phyloP scores from a whole-genome alignment of 163 green algal genomes.

The Chlorella variabilis region DNA sequence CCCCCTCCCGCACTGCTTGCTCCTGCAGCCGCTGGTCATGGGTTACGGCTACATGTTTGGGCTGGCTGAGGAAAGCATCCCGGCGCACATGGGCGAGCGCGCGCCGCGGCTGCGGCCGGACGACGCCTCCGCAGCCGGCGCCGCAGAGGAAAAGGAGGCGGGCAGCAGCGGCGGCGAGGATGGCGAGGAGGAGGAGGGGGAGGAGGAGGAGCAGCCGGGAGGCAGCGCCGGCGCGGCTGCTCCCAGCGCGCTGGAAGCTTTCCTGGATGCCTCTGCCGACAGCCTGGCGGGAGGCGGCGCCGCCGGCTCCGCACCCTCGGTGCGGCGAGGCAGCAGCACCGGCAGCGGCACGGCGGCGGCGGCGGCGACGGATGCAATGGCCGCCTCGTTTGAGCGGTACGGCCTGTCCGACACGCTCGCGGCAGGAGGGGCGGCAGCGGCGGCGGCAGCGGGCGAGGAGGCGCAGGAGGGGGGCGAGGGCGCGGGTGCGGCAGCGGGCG shows the following conservation, averaged over 20 bases:
- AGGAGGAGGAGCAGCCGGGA: conserved; percentile 7
- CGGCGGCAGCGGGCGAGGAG: neutral
- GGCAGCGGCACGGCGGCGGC: neutral
- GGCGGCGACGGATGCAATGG: neutral
- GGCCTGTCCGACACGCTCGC: conserved; percentile 46
- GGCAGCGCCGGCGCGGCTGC: neutral
- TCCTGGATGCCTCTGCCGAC: conserved; percentile 60
- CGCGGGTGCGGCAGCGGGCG: neutral
- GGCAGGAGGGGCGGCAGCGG: neutral
- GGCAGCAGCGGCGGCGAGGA: conserved; percentile 17
- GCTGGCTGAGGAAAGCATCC: conserved; percentile 86
- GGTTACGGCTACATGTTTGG: conserved; percentile 90
- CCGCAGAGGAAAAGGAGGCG: conserved; percentile 23
- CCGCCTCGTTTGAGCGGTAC: conserved; percentile 50
- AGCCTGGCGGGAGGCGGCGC: conserved; percentile 8
- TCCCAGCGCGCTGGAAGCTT: conserved; percentile 53
- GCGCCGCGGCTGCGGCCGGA: conserved; percentile 58
- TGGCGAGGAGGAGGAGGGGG: conserved; percentile 39
- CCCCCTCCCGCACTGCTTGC: conserved; percentile 98
- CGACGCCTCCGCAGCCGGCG: conserved; percentile 27
- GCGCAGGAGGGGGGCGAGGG: neutral
- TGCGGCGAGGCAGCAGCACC: neutral
- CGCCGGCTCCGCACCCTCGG: neutral
- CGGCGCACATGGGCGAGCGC: conserved; percentile 84
- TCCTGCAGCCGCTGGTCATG: conserved; percentile 83